Conservation (phyloP, 345 rosid species). For the Salix caprea region DNA sequence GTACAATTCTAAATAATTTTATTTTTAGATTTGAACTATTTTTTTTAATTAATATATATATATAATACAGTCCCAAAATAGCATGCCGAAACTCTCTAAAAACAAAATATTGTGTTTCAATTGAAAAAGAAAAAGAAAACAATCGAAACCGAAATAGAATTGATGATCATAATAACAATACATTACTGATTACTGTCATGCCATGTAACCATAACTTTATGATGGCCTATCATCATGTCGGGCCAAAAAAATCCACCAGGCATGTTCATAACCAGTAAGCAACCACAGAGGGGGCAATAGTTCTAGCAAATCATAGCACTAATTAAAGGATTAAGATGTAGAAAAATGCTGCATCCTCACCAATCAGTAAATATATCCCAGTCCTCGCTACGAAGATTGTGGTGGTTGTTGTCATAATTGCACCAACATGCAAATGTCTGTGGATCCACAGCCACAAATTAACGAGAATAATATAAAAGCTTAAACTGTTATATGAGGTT, state of each 20-base stretch:
- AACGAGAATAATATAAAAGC: no score
- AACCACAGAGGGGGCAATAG: background rate
- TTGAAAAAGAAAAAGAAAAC: no score
- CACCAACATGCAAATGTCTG: background rate
- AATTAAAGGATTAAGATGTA: background rate
- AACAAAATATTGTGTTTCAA: no score
- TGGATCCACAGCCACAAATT: no score
- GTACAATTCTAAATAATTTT: no score
- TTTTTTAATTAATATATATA: no score
- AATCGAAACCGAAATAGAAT: no score
- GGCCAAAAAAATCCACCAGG: background rate
- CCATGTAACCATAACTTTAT: background rate
- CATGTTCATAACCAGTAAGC: background rate
- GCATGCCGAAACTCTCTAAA: accelerated
- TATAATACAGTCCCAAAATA: no score
- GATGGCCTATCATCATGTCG: no score
- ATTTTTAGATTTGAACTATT: no score
- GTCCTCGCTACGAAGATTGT: background rate
- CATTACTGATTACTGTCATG: background rate
- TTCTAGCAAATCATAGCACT: background rate
- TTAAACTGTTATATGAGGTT: no score
- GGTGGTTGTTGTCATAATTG: background rate
- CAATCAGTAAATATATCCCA: background rate
- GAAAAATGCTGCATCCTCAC: background rate
- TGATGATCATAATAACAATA: no score